These are phyloP conservation scores for Quillaja saponaria DNA, from an alignment of 306 rosid species.

Conservation along the genomic window DNA sequence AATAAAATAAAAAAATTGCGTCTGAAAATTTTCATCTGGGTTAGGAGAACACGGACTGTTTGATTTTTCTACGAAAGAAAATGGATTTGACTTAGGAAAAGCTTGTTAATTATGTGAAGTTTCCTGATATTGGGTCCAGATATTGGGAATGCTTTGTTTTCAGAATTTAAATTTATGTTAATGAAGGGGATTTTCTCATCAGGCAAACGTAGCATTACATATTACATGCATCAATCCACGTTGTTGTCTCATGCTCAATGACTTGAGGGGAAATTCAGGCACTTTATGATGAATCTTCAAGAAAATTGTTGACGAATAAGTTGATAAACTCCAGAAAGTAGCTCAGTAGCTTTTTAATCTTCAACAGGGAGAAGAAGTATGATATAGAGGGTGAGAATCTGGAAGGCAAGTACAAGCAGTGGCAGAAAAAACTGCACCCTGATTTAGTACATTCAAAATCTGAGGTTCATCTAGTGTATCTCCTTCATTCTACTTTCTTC, in stretches of 20 bases:
- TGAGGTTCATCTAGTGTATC: constrained; percentile 48
- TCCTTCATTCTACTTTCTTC: constrained; percentile 8
- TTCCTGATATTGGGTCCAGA: neutral
- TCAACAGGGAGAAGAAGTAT: constrained; percentile 71
- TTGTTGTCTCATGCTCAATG: neutral
- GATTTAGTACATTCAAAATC: constrained; percentile 97
- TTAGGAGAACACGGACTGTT: too few relatives aligned
- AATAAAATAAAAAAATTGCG: too few relatives aligned
- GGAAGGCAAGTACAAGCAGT: constrained; percentile 78
- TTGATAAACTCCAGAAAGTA: constrained; percentile 6
- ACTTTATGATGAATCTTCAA: neutral
- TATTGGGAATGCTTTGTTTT: constrained; percentile 11
- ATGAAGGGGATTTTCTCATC: neutral
- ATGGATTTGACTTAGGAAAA: constrained; percentile 4
- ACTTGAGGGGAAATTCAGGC: neutral
- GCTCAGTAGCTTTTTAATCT: constrained; percentile 1
- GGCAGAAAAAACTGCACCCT: constrained; percentile 98
- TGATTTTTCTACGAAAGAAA: neutral
- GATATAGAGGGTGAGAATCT: constrained; percentile 58
- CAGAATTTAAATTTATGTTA: neutral
- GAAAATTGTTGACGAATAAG: neutral
- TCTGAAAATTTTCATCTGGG: neutral
- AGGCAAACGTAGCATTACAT: neutral
- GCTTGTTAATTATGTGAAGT: neutral
- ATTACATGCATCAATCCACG: neutral